Base-by-base conservation (phyloP, 768 basidiomycete genomes). In the Podaxis rugospora region DNA sequence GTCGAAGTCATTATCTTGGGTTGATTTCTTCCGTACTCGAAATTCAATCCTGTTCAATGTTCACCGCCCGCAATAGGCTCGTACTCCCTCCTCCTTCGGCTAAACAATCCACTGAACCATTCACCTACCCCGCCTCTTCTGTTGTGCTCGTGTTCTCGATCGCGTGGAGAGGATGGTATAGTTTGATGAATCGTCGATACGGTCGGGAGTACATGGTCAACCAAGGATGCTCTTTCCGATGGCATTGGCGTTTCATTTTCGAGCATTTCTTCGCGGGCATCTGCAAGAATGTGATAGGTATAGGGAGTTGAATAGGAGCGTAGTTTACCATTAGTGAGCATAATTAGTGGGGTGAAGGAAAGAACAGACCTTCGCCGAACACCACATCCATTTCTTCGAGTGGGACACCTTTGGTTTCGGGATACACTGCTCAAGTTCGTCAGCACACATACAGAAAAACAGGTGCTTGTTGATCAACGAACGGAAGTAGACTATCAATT, bases 311-410 rank as follows among this genome's bases (percentile, higher is more conserved):
- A 32, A 32, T 2, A 32, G 32, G 32, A 32, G 32, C 32, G 32
- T 32, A 9, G 7, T 9, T 32, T 32, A 32, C 32, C 32, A 27
- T 16, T 36, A 10, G 37, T 25, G 55, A 51, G 32, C 18, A 27
- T 18, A 47, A 36, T 18, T 44, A 16, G 13, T 18, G 44, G 50
- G 39, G 42, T 27, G 40, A 54, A 23, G 39, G 23, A 52, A 51
- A 35, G 50, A 13, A 65, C 72, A n/a, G 59, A 87, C 89, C 90
- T 86, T 95, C 92, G 49, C 92, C 89, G 72, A 95, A 95, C 16
- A 94, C 86, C 25, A 82, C 85, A 68, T 95, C 93, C 87, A 95
- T 92, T 70, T 95, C 92, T 74, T 95, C 93, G 56, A 95, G 75
- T 1, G 92, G 89, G 5, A 93, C 85, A 1, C 92, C 90, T 74